Conservation (phyloP, 2,329 filamentous ascomycete species). For the Botrytis galanthina region DNA sequence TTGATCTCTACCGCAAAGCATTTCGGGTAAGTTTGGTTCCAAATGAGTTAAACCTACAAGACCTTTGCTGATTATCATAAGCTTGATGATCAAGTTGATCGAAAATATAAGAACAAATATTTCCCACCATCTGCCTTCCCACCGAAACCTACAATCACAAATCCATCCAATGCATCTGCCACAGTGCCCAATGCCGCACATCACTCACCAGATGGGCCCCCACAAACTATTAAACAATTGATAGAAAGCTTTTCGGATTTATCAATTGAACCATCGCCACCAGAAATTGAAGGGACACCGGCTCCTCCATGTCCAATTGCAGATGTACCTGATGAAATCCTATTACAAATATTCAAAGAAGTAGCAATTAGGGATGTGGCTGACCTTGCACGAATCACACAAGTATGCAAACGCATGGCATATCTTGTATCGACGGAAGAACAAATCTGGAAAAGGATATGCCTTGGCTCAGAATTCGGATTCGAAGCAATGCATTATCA, state of each 20-base stretch:
- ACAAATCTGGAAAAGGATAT: conserved; percentile 78
- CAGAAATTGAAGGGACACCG: conserved; percentile 68
- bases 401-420: conserved; percentile 83
- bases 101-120: conserved; percentile 86
- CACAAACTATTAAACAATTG: conserved; percentile 63
- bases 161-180: conserved; percentile 48
- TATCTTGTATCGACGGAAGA: conserved; percentile 84
- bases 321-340: conserved; percentile 75
- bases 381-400: conserved; percentile 69
- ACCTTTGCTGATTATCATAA: conserved; percentile 40
- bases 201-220: conserved; percentile 53
- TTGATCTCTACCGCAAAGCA: conserved; percentile 84
- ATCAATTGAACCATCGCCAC: conserved; percentile 64
- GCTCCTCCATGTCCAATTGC: conserved; percentile 79
- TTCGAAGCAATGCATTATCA: conserved; percentile 81
- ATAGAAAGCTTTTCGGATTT: conserved; percentile 72
- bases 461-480: conserved; percentile 68
- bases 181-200: conserved; percentile 55
- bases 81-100: conserved; percentile 83
- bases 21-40: conserved; percentile 62
- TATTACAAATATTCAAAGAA: conserved; percentile 73
- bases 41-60: background rate
- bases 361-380: conserved; percentile 73
- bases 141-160: conserved; percentile 41
- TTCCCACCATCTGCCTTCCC: conserved; percentile 64